Evolutionary conservation across 1,284 basidiomycete species (phyloP).

Genomic region (Ustilago hordei): DNA sequence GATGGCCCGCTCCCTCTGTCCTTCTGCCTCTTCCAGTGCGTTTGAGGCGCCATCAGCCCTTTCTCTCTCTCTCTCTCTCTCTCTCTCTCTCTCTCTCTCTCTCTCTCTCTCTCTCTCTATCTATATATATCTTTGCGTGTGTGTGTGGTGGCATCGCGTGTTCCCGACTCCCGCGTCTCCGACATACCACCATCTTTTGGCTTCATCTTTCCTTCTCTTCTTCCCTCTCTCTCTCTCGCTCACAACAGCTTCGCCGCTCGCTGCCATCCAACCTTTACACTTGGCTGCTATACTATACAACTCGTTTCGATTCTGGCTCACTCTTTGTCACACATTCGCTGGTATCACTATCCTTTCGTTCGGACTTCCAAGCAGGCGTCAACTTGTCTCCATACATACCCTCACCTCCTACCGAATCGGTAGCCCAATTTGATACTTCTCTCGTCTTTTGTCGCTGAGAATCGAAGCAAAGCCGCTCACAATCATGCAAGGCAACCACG

Average conservation of each 20-base stretch:
- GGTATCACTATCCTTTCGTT: background rate
- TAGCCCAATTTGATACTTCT: background rate
- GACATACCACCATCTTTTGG: background rate
- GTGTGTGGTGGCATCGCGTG: background rate
- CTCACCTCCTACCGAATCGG: background rate
- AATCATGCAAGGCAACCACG: conserved; percentile 24
- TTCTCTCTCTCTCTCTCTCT: background rate
- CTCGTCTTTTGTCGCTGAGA: background rate
- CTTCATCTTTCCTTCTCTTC: conserved; percentile 10
- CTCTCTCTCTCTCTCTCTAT: background rate
- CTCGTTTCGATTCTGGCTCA: background rate
- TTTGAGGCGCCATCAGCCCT: no score
- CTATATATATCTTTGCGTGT: background rate
- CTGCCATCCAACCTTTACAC: background rate
- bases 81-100: background rate
- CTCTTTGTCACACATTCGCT: no score
- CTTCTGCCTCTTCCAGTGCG: background rate
- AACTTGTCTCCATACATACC: background rate
- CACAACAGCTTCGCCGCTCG: background rate
- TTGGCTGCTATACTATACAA: background rate
- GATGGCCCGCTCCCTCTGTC: conserved; percentile 2
- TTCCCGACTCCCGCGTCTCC: conserved; percentile 32
- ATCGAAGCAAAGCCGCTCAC: background rate
- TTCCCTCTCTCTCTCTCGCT: conserved; percentile 3
- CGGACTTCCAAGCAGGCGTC: background rate